Evolutionary conservation across 2,329 filamentous ascomycete genomes (phyloP).

Genomic region (Nigrograna mackinnonii): DNA sequence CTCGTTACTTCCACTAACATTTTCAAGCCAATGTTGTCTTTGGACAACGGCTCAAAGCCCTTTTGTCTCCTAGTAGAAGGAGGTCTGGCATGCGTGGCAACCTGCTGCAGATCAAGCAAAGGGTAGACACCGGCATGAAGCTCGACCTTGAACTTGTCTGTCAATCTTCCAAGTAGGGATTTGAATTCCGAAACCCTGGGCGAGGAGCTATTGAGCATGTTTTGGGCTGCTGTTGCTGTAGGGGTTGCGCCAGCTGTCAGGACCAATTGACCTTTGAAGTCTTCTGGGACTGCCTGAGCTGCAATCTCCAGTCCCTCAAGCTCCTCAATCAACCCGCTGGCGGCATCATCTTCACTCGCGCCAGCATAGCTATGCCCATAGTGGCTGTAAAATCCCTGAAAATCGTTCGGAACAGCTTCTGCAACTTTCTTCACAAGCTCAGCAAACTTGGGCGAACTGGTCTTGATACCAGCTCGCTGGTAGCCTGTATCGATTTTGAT

Average conservation of each 20-base stretch:
- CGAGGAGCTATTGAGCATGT: slow-evolving; percentile 8
- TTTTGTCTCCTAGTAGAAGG: slow-evolving; percentile 14
- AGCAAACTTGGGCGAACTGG: slow-evolving; percentile 51
- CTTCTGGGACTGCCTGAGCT: slow-evolving; percentile 41
- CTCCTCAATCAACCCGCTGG: slow-evolving; percentile 63
- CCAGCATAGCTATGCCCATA: slow-evolving; percentile 71
- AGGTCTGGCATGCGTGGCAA: slow-evolving; percentile 68
- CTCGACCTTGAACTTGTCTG: slow-evolving; percentile 55
- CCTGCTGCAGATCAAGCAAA: slow-evolving; percentile 76
- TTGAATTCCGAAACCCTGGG: slow-evolving; percentile 43
- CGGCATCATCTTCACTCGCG: slow-evolving; percentile 59
- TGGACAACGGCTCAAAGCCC: slow-evolving; percentile 45
- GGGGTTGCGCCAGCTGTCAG: slow-evolving; percentile 79
- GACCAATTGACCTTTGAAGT: slow-evolving; percentile 43
- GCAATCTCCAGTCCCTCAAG: slow-evolving; percentile 58
- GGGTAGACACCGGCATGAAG: slow-evolving; percentile 79
- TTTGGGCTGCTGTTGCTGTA: slow-evolving; percentile 61
- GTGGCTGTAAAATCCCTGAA: slow-evolving; percentile 74
- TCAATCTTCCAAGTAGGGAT: slow-evolving; percentile 42
- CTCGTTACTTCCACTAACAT: slow-evolving; percentile 74
- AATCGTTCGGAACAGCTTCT: slow-evolving; percentile 21
- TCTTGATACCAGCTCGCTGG: slow-evolving; percentile 68
- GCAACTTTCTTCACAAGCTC: slow-evolving; percentile 54
- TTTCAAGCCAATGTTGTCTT: slow-evolving; percentile 65
- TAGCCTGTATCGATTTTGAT: slow-evolving; percentile 78